Conservation (phyloP, 805 yeast genomes). For the Candida bentonensis region DNA sequence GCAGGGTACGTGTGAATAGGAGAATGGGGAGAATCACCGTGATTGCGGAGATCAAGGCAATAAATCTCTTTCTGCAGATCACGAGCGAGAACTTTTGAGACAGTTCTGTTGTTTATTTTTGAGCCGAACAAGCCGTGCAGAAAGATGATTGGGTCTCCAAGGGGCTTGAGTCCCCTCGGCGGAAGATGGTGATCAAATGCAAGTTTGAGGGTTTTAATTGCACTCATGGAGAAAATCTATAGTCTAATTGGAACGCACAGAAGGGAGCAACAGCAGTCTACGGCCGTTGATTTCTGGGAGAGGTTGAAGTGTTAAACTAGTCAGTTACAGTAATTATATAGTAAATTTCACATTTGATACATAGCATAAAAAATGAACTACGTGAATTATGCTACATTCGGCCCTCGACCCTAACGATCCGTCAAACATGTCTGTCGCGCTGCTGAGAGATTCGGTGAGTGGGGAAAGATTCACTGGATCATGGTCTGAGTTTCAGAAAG, state of each 20-base stretch:
- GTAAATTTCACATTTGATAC: too few species aligned
- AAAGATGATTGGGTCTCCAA: slow-evolving; percentile 47
- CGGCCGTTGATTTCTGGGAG: too few species aligned
- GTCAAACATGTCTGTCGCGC: not conserved
- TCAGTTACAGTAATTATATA: too few species aligned
- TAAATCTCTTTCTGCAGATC: slow-evolving; percentile 22
- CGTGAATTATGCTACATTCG: too few species aligned
- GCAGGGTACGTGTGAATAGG: slow-evolving; percentile 62
- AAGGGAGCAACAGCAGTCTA: too few species aligned
- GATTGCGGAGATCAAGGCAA: slow-evolving; percentile 63
- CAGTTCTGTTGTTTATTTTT: slow-evolving; percentile 63
- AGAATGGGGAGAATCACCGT: slow-evolving; percentile 82
- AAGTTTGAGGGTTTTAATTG: not conserved
- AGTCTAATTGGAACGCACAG: too few species aligned
- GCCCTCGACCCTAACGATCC: too few species aligned
- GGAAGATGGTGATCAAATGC: slow-evolving; percentile 6
- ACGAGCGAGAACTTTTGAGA: slow-evolving; percentile 38
- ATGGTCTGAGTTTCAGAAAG: not conserved
- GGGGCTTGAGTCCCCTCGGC: slow-evolving; percentile 8
- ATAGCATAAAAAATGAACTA: too few species aligned
- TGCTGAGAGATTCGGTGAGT: not conserved
- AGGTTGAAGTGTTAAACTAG: too few species aligned
- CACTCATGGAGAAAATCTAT: too few species aligned
- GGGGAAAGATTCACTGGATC: not conserved
- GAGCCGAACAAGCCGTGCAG: slow-evolving; percentile 87